Evolutionary conservation across 1,284 basidiomycete species (phyloP).

Genomic region (Irpex rosettiformis): DNA sequence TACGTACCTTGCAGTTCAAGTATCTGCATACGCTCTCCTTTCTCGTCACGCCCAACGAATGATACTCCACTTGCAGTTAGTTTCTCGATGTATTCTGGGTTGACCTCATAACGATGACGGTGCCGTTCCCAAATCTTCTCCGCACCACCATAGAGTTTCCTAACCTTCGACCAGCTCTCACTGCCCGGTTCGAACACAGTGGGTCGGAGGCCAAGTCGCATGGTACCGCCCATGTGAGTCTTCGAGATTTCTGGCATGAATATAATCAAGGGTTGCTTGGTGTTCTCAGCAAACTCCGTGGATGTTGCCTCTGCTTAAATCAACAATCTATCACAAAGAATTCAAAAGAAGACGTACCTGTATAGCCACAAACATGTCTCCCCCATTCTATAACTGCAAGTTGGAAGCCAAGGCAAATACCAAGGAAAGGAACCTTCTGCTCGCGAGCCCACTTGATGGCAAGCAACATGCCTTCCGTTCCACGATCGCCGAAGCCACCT

Average conservation of each 20-base stretch:
- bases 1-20: constrained; percentile 79
- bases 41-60: constrained; percentile 95
- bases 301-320: constrained; percentile 76
- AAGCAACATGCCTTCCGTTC: constrained; percentile 96
- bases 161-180: constrained; percentile 63
- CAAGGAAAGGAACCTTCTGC: constrained; percentile 92
- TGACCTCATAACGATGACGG: constrained; percentile 96
- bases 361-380: constrained; percentile 77
- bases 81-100: constrained; percentile 81
- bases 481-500: constrained; percentile 92
- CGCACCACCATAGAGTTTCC: constrained; percentile 84
- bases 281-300: constrained; percentile 68
- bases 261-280: constrained; percentile 77
- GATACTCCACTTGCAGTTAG: constrained; percentile 71
- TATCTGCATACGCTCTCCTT: constrained; percentile 97
- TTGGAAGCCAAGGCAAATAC: constrained; percentile 98
- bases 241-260: constrained; percentile 99
- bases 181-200: constrained; percentile 78
- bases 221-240: constrained; percentile 98
- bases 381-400: constrained; percentile 96
- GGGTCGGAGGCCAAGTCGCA: constrained; percentile 94
- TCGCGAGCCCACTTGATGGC: constrained; percentile 97
- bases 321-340: neutral
- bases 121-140: constrained; percentile 95
- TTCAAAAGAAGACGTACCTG: constrained; percentile 40